Conservation (phyloP, 2,329 filamentous ascomycete species). For the Alternaria sp. region DNA sequence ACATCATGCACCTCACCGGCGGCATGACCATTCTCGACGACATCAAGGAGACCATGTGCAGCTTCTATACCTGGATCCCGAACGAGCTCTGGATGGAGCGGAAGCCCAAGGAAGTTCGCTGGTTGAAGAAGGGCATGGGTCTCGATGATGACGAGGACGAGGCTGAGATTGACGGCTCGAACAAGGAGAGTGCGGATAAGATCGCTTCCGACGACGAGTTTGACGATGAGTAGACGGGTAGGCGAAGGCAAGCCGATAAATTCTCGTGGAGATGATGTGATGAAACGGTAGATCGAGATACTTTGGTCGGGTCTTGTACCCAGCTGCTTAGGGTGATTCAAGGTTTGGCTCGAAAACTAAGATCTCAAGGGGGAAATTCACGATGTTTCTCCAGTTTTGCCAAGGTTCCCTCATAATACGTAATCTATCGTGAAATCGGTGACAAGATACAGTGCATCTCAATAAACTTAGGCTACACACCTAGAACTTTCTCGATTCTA, state of each 20-base stretch:
- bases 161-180: constrained; percentile 11
- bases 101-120: constrained; percentile 36
- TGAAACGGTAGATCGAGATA: neutral
- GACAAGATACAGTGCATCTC: neutral
- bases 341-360: neutral
- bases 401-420: neutral
- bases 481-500: neutral
- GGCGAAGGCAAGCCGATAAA: neutral
- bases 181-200: constrained; percentile 13
- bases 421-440: neutral
- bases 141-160: constrained; percentile 22
- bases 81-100: constrained; percentile 51
- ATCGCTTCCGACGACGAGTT: constrained; percentile 21
- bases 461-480: neutral
- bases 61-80: constrained; percentile 53
- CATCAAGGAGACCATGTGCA: constrained; percentile 48
- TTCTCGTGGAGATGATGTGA: neutral
- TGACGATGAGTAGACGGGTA: constrained; percentile 18
- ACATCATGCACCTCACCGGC: constrained; percentile 29
- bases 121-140: constrained; percentile 28
- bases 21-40: constrained; percentile 46
- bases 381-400: neutral
- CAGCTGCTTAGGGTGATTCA: neutral
- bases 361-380: neutral
- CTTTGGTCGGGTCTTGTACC: neutral